Base-by-base conservation (phyloP, 768 basidiomycete species). In the Amanita jacksonii region DNA sequence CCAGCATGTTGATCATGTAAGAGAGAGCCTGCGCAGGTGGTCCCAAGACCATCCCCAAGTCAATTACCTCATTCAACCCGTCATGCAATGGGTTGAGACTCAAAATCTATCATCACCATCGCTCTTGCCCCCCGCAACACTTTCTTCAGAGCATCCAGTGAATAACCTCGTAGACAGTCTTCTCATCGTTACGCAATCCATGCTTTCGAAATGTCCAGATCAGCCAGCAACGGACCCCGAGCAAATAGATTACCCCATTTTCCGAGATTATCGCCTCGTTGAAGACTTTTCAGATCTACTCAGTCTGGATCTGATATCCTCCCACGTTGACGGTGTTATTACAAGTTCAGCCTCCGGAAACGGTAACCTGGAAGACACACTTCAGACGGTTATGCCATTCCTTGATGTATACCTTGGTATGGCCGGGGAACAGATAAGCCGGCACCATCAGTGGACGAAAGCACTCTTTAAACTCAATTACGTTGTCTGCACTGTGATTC, bases 391-490 rank as follows among this genome's bases (percentile, higher is more conserved):
- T n/a, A 51, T 82, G 7, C 90, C 93, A 1, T 96, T 96, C 75
- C 58, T 94, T 18, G 62, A 76, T 2, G 61, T 63, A 18, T 92
- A 89, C 59, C 51, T 74, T 7, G 53, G 64, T 15, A 67, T 90
- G 10, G 73, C 72, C 18, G 62, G 71, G 23, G 69, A 70, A 31
- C 75, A 86, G 41, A 60, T 94, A n/a, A 51, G 60, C 2, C 60
- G 63, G 8, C 76, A 79, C 41, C 66, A 68, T 18, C 64, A 70
- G 32, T 90, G 86, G 80, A 78, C 77, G 13, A 78, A 82, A 56
- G 65, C 86, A 9, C 60, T 88, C 13, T 85, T 93, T 73, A 98
- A 97, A 62, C 68, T 98, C 47, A 70, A 77, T 51, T 84, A 80
- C 57, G 71, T 94, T 32, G 61, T 93, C 24, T 82, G 78, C 55